Conservation (phyloP, 495 filamentous ascomycete genomes). For the Geoglossum glabrum region DNA sequence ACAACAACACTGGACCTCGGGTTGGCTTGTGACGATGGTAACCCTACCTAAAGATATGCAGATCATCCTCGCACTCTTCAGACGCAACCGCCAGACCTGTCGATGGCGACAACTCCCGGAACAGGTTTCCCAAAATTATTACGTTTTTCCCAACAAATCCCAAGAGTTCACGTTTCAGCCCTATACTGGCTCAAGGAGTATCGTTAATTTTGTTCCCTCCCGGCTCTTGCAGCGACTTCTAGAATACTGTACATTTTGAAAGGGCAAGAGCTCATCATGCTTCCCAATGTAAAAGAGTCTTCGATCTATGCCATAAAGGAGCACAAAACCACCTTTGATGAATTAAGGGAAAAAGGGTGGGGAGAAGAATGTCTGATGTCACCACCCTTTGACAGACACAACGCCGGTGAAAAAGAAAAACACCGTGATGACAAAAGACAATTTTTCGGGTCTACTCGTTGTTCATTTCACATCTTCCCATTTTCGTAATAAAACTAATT, state of each 20-base stretch:
- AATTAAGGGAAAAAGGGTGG: background rate
- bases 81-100: too few species aligned
- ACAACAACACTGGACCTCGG: too few species aligned
- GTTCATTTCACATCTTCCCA: background rate
- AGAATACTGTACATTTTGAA: background rate
- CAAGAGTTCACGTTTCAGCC: too few species aligned
- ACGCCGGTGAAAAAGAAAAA: background rate
- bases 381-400: background rate
- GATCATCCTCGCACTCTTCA: too few species aligned
- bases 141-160: too few species aligned
- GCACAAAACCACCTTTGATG: background rate
- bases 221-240: background rate
- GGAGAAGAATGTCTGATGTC: background rate
- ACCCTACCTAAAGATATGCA: too few species aligned
- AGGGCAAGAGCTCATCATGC: background rate
- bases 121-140: too few species aligned
- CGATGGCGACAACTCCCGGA: too few species aligned
- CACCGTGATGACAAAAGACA: background rate
- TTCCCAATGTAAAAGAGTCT: background rate
- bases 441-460: background rate
- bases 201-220: background rate
- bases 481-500: constrained; percentile 1
- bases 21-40: too few species aligned
- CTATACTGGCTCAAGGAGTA: too few species aligned
- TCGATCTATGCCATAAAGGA: background rate